Percentiles rank a stretch among this genome's conserved stretches.
Evolutionary conservation across 306 rosid genomes (phyloP).

Genomic region (Cucurbita pepo): DNA sequence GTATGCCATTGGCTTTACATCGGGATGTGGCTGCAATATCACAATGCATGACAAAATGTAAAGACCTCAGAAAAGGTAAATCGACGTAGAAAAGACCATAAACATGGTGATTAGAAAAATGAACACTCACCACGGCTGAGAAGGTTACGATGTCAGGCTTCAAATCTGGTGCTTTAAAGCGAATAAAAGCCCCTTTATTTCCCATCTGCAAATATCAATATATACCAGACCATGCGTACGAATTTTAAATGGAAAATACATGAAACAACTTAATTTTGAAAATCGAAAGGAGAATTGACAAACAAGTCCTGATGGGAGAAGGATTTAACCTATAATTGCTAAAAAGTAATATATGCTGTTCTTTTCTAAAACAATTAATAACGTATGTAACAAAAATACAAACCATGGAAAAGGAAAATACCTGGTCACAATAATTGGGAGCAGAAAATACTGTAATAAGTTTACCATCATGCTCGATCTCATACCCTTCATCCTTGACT

Average conservation of each 20-base stretch:
- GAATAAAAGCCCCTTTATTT: constrained; percentile 97
- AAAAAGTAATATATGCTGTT: neutral
- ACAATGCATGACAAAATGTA: neutral
- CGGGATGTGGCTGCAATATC: constrained; percentile 84
- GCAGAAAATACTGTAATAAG: constrained; percentile 98
- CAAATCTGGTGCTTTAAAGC: constrained; percentile 76
- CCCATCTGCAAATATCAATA: constrained; percentile 64
- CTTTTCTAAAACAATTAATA: neutral
- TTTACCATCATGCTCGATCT: constrained; percentile 92
- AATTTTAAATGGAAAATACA: neutral
- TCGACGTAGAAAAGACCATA: neutral
- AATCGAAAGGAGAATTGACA: neutral
- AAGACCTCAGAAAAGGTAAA: neutral
- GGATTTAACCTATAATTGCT: too few species aligned
- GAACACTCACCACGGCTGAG: constrained; percentile 76
- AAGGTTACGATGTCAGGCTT: constrained; percentile 81
- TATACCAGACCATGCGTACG: neutral
- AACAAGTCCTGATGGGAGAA: too few species aligned
- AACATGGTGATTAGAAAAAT: neutral
- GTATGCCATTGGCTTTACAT: constrained; percentile 98
- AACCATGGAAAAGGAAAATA: constrained; percentile 9
- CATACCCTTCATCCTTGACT: constrained; percentile 97
- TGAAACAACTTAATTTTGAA: neutral
- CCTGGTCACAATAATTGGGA: constrained; percentile 99
- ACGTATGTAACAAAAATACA: neutral